Base-by-base conservation (phyloP, 2,329 filamentous ascomycete species). In the Nothopassalora personata region DNA sequence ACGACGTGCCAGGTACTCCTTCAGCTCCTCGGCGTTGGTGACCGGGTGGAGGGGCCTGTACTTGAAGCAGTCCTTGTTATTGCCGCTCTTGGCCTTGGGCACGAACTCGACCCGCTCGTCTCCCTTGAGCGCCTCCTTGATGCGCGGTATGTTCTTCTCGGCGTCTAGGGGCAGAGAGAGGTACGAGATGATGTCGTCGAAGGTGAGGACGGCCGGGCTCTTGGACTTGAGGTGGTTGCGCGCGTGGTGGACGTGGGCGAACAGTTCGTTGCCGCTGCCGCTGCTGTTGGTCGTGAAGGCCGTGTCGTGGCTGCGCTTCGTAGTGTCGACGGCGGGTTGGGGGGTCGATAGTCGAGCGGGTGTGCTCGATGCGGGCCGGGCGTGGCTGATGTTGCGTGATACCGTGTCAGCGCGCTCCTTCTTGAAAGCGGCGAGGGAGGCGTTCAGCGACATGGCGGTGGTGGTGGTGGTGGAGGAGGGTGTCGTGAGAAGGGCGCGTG, bases 41-140 rank as follows among this genome's bases (percentile, higher is more conserved):
- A 99, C 93, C 62, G 89, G 86, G 72, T 96, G 91, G 67, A 89
- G 84, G 56, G 94, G 91, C 43, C 86, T 85, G 79, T 96, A 96
- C 64, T 83, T 80, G 79, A 93, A 97, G n/a, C 81, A 86, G 53
- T 84, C 83, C 70, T 89, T 86, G 66, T 79, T 80, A 11, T 49
- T 60, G 5, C 57, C 58, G 36, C 61, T 65, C 7, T 63, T 60
- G 5, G 53, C 49, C 27, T 75, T 75, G 6, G 78, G 73, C 60
- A 86, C 77, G 68, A 79, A 85, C 31, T 80, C 77, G 55, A 86
- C 84, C 70, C 86, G 86, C 54, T 87, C 79, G 60, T 83, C 86
- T 48, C 81, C 79, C 64, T 86, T 82, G 70, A 95, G 82, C 60
- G 89, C 86, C 60, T 82, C 83, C 45, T 83, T 82, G 59, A 96